These are phyloP conservation scores for Mallotus nudiflorus DNA, from an alignment of 345 rosid genomes.

Conservation along the genomic window DNA sequence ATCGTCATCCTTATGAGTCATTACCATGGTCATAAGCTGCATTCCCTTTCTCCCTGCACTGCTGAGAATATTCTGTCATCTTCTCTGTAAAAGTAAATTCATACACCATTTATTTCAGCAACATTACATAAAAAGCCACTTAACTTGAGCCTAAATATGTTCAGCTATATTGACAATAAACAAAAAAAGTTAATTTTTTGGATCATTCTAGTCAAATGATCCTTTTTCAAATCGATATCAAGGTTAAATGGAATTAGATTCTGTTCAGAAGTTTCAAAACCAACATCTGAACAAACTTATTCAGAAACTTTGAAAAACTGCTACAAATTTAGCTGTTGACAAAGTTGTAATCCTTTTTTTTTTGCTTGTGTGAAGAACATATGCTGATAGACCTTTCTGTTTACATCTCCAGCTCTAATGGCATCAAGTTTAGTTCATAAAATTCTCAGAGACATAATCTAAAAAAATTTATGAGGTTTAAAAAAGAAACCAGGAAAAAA, in stretches of 20 bases:
- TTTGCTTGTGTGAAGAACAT: not conserved
- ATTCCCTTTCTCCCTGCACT: slow-evolving; percentile 35
- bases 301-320: not conserved
- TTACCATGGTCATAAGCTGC: slow-evolving; percentile 40
- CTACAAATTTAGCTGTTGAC: not conserved
- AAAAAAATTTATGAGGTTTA: not conserved
- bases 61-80: slow-evolving; percentile 41
- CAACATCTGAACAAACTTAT: not conserved
- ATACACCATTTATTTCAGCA: slow-evolving; percentile 6
- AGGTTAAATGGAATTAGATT: not conserved
- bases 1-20: not conserved
- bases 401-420: not conserved
- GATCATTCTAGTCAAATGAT: not conserved
- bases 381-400: not conserved
- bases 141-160: not conserved
- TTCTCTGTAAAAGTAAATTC: slow-evolving; percentile 40
- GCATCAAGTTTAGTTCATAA: not conserved
- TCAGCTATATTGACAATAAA: not conserved
- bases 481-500: slow-evolving; percentile 9
- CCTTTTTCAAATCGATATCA: not conserved
- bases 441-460: not conserved
- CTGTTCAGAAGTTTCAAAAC: not conserved
- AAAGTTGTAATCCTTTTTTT: too few relatives aligned
- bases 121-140: not conserved
- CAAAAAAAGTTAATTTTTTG: not conserved